Percentiles rank a stretch among this genome's conserved stretches.
Evolutionary conservation across 2,329 filamentous ascomycete genomes (phyloP).

Genomic region (Aspergillus chevalieri): DNA sequence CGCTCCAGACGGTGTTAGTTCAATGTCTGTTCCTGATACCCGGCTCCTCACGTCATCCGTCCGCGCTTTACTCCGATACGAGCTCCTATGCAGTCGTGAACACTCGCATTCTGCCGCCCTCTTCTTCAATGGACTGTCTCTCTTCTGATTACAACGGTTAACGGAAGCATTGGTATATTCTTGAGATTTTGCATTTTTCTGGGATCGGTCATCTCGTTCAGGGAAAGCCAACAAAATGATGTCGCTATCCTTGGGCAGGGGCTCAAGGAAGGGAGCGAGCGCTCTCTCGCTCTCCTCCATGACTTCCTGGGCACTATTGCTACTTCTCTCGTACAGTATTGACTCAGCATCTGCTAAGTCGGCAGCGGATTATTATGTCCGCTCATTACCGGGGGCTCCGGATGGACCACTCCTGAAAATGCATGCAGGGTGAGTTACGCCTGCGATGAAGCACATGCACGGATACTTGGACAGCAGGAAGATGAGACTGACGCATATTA

Average conservation of each 20-base stretch:
- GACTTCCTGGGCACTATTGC: conserved; percentile 19
- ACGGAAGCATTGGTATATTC: neutral
- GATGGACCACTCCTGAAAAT: conserved; percentile 78
- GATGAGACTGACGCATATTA: neutral
- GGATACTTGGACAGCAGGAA: neutral
- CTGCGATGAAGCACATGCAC: neutral
- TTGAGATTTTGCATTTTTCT: conserved; percentile 2
- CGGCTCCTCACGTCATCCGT: neutral
- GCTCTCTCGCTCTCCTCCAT: conserved; percentile 15
- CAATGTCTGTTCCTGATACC: neutral
- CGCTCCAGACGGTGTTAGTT: no score
- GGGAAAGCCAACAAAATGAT: conserved; percentile 10
- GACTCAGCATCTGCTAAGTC: conserved; percentile 40
- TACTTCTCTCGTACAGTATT: conserved; percentile 22
- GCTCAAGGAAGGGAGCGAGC: conserved; percentile 5
- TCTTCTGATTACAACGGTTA: no score
- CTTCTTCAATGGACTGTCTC: no score
- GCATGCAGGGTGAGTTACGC: conserved; percentile 88
- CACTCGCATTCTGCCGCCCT: neutral
- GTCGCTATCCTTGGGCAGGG: conserved; percentile 13
- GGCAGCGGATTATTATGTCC: conserved; percentile 85
- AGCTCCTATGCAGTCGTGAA: neutral
- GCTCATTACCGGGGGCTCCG: conserved; percentile 76
- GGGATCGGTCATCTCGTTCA: neutral
- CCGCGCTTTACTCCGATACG: neutral